Percentiles rank a stretch among this genome's conserved stretches.
These are phyloP conservation scores for Fraxinus xanthoxyloides DNA, from an alignment of 305 asterid genomes.

Conservation along the genomic window DNA sequence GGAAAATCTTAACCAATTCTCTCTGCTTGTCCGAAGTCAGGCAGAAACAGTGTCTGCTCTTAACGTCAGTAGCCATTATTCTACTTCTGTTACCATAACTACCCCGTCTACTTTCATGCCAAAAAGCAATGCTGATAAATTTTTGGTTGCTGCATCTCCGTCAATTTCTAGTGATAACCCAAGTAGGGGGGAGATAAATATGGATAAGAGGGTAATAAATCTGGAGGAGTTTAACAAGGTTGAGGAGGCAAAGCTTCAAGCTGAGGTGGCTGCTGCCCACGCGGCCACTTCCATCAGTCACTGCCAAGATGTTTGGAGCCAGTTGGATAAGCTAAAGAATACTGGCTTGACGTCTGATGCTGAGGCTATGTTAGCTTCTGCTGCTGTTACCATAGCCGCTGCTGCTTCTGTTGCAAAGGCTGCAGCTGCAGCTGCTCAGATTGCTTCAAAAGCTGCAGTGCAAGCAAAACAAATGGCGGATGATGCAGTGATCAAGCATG, in stretches of 20 bases:
- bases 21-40: constrained; percentile 48
- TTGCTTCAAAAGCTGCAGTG: constrained; percentile 80
- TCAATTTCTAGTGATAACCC: constrained; percentile 44
- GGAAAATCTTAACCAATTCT: constrained; percentile 44
- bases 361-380: constrained; percentile 78
- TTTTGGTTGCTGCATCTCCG: constrained; percentile 35
- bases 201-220: constrained; percentile 44
- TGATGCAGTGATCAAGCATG: constrained; percentile 50
- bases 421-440: constrained; percentile 96
- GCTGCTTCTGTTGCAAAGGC: constrained; percentile 98
- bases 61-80: constrained; percentile 44
- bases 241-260: constrained; percentile 81
- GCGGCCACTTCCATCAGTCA: constrained; percentile 79
- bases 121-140: constrained; percentile 41
- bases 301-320: constrained; percentile 83
- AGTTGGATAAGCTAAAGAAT: constrained; percentile 57
- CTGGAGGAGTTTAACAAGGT: constrained; percentile 54
- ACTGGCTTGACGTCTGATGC: constrained; percentile 61
- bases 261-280: constrained; percentile 77
- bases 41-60: constrained; percentile 37
- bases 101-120: constrained; percentile 51
- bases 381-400: constrained; percentile 88
- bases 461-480: constrained; percentile 93
- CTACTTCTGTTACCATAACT: constrained; percentile 65
- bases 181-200: constrained; percentile 36